Percentiles rank a stretch among this genome's conserved stretches.
phyloP scores from a whole-genome alignment of 1,284 basidiomycete species.

The Cutaneotrichosporon curvatum region DNA sequence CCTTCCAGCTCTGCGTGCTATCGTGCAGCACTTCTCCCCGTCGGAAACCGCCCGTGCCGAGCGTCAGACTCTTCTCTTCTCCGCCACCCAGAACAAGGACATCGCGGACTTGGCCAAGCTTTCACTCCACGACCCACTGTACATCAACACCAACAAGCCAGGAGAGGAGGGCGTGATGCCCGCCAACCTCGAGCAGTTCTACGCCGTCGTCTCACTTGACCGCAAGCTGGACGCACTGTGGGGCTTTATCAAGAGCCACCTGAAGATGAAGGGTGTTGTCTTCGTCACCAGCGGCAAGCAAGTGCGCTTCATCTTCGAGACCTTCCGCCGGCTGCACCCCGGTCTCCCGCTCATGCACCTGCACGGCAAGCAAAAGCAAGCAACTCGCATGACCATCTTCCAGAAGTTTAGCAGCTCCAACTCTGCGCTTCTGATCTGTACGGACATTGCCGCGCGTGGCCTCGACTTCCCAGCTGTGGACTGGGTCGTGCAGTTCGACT shows the following conservation, averaged over 20 bases:
- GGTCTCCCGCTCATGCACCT: conserved; percentile 84
- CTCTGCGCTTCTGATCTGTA: conserved; percentile 80
- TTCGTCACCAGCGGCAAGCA: conserved; percentile 89
- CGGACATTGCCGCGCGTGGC: conserved; percentile 95
- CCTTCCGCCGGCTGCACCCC: conserved; percentile 90
- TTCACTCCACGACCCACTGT: conserved; percentile 74
- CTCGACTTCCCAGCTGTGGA: conserved; percentile 95
- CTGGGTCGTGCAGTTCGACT: conserved; percentile 97
- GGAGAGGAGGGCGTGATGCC: conserved; percentile 55
- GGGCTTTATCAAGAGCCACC: conserved; percentile 90
- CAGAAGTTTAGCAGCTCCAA: conserved; percentile 70
- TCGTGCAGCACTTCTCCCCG: conserved; percentile 61
- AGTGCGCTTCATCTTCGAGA: conserved; percentile 93
- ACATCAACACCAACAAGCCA: conserved; percentile 58
- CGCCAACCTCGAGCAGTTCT: conserved; percentile 79
- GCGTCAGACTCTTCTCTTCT: conserved; percentile 91
- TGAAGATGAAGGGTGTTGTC: conserved; percentile 85
- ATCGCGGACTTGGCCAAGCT: conserved; percentile 84
- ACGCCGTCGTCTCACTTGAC: conserved; percentile 74
- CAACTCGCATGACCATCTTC: conserved; percentile 74
- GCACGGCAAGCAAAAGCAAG: conserved; percentile 96
- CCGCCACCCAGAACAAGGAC: conserved; percentile 90
- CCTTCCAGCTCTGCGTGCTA: conserved; percentile 76
- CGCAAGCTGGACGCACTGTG: conserved; percentile 87
- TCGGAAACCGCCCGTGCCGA: conserved; percentile 57